phyloP scores from a whole-genome alignment of 805 yeast genomes.

The Candida dendrica region DNA sequence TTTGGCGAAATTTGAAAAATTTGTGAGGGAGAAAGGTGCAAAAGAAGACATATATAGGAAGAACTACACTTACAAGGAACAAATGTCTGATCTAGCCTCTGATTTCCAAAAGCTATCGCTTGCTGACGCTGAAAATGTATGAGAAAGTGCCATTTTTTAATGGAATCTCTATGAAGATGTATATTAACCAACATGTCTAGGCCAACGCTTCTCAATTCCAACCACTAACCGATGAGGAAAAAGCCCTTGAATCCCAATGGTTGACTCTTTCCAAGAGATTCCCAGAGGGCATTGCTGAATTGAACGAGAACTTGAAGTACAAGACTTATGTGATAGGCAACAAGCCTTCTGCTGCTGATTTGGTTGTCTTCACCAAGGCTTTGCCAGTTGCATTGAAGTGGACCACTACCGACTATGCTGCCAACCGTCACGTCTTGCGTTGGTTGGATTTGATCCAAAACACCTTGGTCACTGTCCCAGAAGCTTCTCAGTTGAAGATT shows the following conservation, averaged over 20 bases:
- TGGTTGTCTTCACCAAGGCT: conserved; percentile 57
- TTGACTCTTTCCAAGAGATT: conserved; percentile 60
- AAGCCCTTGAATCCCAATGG: conserved; percentile 76
- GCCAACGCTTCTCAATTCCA: conserved; percentile 19
- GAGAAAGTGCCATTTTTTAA: no score
- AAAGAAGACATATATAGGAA: no score
- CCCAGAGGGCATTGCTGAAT: conserved; percentile 43
- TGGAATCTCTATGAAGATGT: no score
- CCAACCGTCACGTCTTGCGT: conserved; percentile 78
- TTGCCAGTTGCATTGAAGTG: conserved; percentile 54
- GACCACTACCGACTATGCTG: conserved; percentile 46
- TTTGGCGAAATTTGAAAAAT: no score
- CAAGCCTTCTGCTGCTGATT: conserved; percentile 63
- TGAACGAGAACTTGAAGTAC: conserved; percentile 64
- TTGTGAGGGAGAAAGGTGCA: no score
- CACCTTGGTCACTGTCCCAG: conserved; percentile 46
- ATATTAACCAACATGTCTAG: neutral
- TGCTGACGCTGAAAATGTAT: conserved; percentile 14
- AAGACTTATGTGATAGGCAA: conserved; percentile 68
- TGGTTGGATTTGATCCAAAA: conserved; percentile 89
- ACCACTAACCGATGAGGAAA: conserved; percentile 38
- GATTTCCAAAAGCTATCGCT: conserved; percentile 24
- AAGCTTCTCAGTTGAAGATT: conserved; percentile 44
- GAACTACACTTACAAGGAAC: neutral
- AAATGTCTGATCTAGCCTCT: conserved; percentile 23